phyloP scores from a whole-genome alignment of 139 green algal genomes.

The Desmodesmus armatus region DNA sequence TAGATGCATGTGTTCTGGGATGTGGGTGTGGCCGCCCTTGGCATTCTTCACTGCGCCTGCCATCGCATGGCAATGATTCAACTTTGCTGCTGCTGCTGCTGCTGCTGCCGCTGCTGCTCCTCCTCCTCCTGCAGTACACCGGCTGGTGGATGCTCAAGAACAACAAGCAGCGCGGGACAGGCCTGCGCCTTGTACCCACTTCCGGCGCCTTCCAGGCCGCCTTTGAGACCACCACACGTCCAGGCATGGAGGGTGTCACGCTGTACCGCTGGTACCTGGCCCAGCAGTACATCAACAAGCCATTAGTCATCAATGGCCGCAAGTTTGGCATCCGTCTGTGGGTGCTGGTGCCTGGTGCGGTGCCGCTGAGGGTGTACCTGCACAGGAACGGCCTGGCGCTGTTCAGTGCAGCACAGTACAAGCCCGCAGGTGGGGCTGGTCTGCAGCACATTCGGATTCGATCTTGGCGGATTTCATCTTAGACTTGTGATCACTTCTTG shows the following conservation, averaged over 20 bases:
- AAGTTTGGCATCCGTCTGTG: slow-evolving; percentile 77
- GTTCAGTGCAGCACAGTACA: slow-evolving; percentile 51
- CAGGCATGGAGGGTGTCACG: slow-evolving; percentile 61
- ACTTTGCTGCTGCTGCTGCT: not conserved
- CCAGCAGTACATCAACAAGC: slow-evolving; percentile 58
- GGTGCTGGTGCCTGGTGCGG: slow-evolving; percentile 63
- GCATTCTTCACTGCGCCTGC: no score
- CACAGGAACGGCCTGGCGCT: slow-evolving; percentile 64
- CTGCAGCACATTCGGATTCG: no score
- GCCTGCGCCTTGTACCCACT: slow-evolving; percentile 61
- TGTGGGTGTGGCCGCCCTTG: no score
- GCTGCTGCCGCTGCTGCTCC: no score
- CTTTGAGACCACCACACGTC: slow-evolving; percentile 66
- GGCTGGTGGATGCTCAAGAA: slow-evolving; percentile 78
- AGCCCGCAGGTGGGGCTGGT: not conserved
- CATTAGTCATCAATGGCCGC: slow-evolving; percentile 50
- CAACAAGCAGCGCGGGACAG: slow-evolving; percentile 69
- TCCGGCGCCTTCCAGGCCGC: slow-evolving; percentile 55
- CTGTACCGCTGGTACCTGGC: slow-evolving; percentile 70
- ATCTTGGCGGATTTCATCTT: no score
- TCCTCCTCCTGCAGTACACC: slow-evolving; percentile 12
- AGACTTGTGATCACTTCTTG: no score
- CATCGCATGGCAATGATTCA: no score
- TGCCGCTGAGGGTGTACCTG: slow-evolving; percentile 63
- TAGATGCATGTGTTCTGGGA: no score